These are phyloP conservation scores for Teunomyces atbi DNA, from an alignment of 805 yeast species.

Conservation along the genomic window DNA sequence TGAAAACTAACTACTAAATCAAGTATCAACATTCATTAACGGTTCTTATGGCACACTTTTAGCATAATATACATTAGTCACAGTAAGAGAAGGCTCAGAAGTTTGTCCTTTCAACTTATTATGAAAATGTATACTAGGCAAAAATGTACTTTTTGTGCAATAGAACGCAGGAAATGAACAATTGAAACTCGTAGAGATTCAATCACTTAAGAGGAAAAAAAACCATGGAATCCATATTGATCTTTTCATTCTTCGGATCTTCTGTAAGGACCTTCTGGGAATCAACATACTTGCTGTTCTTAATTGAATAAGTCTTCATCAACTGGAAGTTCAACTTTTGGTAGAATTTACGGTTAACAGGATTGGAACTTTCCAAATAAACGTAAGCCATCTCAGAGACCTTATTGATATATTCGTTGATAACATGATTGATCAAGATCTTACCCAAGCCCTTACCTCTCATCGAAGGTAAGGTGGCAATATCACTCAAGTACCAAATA, in stretches of 20 bases:
- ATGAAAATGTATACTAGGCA: slow-evolving; percentile 16
- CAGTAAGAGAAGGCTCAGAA: slow-evolving; percentile 12
- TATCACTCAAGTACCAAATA: slow-evolving; percentile 58
- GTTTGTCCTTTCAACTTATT: slow-evolving; percentile 14
- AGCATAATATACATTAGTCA: slow-evolving; percentile 16
- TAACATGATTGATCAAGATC: slow-evolving; percentile 48
- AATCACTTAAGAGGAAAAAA: slow-evolving; percentile 6
- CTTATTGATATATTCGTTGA: slow-evolving; percentile 43
- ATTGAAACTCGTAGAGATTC: slow-evolving; percentile 1
- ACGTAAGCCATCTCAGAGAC: slow-evolving; percentile 22
- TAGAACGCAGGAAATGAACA: slow-evolving; percentile 5
- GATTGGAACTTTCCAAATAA: slow-evolving; percentile 59
- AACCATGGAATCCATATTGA: slow-evolving; percentile 18
- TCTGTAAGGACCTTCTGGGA: slow-evolving; percentile 8
- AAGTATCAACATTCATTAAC: slow-evolving; percentile 4
- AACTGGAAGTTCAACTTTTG: slow-evolving; percentile 50
- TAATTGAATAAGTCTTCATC: slow-evolving; percentile 31
- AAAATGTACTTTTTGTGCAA: slow-evolving; percentile 14
- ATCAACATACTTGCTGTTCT: slow-evolving; percentile 22
- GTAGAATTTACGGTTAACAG: slow-evolving; percentile 51
- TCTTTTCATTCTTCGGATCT: slow-evolving; percentile 12
- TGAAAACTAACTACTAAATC: slow-evolving; percentile 1
- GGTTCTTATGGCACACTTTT: slow-evolving; percentile 13
- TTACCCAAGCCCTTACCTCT: slow-evolving; percentile 60
- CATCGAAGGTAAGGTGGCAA: slow-evolving; percentile 57